Evolutionary conservation across 345 rosid species (phyloP), one percentile per base, ranked within the genome.

Genomic region (Sisymbrium irio): DNA sequence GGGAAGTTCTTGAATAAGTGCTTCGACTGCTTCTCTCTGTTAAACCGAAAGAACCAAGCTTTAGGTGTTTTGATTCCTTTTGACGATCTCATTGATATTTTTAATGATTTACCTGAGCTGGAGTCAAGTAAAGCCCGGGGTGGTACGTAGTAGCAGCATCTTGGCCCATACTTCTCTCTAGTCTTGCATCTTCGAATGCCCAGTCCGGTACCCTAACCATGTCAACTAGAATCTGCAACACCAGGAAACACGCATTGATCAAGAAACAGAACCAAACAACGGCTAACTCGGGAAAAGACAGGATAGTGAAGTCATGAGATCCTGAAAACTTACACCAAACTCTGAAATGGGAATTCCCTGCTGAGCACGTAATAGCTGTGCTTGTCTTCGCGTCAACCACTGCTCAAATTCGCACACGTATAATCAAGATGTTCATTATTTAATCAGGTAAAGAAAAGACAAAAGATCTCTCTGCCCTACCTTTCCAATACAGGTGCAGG

Each of bases 121-220:
- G 75, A 70, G 93, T 87, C 86, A 93, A 74, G 74, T 86, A 92
- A 56, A 90, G 90, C 47, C 98, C 98, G 17, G 98, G 98, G 55
- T 90, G 96, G 75, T 90, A 93, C 6, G 93, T 69, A 45, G 93
- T 69, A 45, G 90, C 78, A 71, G 92, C 78, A 76, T 93, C 97
- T 79, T 84, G 92, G n/a, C 93, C 90, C 88, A 87, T 87, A 75
- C 74, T 85, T 81, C 90, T 90, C 83, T 90, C 98, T 84, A 88
- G 96, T 76, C 97, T 93, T 9, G 98, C 93, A 65, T 93, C 98
- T 83, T 93, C 96, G 75, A 90, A 87, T 78, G 98, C 95, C 97
- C 97, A 93, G 66, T 87, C 91, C 4, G 98, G 97, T 59, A 88
- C 98, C 51, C 91, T 81, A 63, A 93, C 70, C 98, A 93, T 86